Base-by-base conservation (phyloP, 768 basidiomycete species). In the Podaxis mareebaensis region DNA sequence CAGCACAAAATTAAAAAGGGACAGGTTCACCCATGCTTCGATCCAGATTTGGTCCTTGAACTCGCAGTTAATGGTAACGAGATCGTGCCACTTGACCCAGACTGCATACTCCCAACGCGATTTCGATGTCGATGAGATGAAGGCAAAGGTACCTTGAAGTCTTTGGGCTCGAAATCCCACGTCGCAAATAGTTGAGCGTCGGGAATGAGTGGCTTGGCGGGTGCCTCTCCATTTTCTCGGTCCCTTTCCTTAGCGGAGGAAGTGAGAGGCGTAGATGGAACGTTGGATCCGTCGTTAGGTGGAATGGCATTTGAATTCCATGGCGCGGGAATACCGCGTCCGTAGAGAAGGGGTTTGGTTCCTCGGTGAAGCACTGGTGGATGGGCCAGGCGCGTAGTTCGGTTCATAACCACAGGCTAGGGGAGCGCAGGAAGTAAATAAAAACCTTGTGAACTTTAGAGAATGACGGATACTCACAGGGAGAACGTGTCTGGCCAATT, bases 401-500 rank as follows among this genome's bases (percentile, higher is more conserved):
- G 84, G 10, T 80, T 73, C 52, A 84, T 71, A 40, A 91, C 82
- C 12, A 85, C 68, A 17, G 83, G 79, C 85, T 89, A 69, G 64
- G 46, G 10, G 33, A 22, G 55, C 48, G 33, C 30, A 65, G 60
- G 22, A 48, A 42, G 57, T 48, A 38, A 36, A 54, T 53, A 49
- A 66, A 58, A 12, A 56, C 59, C 58, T 12, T 26, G 58, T 38
- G 33, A 15, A 46, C 60, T 20, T 28, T 22, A 56, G 42, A 36
- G 24, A 46, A 55, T 33, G 33, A 36, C 44, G n/a, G 26, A 49
- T 22, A 79, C 88, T 65, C 71, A 92, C 91, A 39, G 89, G 84
- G 54, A 93, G 83, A 10, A 89, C 83, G 65, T 81, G 78, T 26
- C 87, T 79, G 8, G 90, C 85, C 52, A 93, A 77, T 57, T 87